These are phyloP conservation scores for Hyphodiscus sp. DNA, from an alignment of 2,329 filamentous ascomycete genomes.

Conservation along the genomic window DNA sequence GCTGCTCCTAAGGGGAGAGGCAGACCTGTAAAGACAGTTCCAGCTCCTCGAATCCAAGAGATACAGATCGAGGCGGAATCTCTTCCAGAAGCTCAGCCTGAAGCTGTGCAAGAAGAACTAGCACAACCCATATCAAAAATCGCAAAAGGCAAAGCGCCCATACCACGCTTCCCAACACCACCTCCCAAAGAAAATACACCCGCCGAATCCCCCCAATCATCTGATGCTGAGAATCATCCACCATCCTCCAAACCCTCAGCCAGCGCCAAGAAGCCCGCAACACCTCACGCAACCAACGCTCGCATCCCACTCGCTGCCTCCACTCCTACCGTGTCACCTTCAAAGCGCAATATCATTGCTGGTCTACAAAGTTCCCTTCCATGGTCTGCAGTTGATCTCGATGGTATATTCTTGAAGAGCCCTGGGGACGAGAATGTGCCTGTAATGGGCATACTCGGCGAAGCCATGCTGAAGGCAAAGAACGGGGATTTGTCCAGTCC, in stretches of 20 bases:
- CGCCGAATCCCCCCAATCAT: conserved; percentile 66
- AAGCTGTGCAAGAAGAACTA: not conserved
- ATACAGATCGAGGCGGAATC: not conserved
- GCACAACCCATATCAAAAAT: conserved; percentile 1
- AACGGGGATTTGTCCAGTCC: conserved; percentile 60
- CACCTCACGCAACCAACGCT: conserved; percentile 32
- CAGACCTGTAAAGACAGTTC: conserved; percentile 8
- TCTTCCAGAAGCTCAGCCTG: not conserved
- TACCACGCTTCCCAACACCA: conserved; percentile 36
- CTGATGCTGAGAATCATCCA: conserved; percentile 73
- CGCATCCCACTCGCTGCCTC: conserved; percentile 41
- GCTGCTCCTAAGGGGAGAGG: conserved; percentile 13
- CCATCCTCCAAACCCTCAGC: conserved; percentile 57
- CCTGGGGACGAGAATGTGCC: conserved; percentile 29
- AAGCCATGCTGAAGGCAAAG: conserved; percentile 41
- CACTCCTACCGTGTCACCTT: conserved; percentile 51
- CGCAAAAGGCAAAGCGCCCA: conserved; percentile 3
- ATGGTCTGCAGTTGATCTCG: conserved; percentile 74
- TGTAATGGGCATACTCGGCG: conserved; percentile 26
- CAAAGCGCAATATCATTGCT: conserved; percentile 50
- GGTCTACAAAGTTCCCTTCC: conserved; percentile 49
- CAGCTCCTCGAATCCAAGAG: not conserved
- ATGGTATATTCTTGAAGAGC: conserved; percentile 54
- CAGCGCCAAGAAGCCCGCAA: conserved; percentile 13
- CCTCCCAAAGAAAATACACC: conserved; percentile 52